Percentiles rank a stretch among this genome's conserved stretches.
Conservation (phyloP, 257 asterid species). For the Solanum megistacrolobum region DNA sequence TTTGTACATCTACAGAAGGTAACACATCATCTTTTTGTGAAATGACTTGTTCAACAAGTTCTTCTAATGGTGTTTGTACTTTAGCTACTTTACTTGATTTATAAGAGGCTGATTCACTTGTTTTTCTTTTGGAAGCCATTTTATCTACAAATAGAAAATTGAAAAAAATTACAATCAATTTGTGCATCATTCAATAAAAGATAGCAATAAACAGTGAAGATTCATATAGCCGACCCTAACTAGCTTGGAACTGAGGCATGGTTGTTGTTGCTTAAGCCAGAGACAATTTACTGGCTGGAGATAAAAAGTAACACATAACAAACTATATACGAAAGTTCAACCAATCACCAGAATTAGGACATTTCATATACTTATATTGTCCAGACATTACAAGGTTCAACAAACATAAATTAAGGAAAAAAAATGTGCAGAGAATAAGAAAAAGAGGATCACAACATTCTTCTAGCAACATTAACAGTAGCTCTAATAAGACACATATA, state of each 20-base stretch:
- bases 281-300: neutral
- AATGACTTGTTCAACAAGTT: too few relatives aligned
- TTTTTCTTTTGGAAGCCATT: too few relatives aligned
- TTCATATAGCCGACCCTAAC: too few relatives aligned
- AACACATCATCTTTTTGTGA: too few relatives aligned
- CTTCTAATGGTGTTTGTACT: too few relatives aligned
- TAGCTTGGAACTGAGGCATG: neutral
- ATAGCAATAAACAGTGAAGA: too few relatives aligned
- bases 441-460: slow-evolving; percentile 1
- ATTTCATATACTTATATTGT: neutral
- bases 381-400: neutral
- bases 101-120: too few relatives aligned
- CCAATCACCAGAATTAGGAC: neutral
- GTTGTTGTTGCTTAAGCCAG: neutral
- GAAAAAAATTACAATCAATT: too few relatives aligned
- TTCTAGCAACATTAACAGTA: neutral
- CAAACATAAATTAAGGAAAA: slow-evolving; percentile 1
- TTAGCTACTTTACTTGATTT: too few relatives aligned
- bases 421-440: neutral
- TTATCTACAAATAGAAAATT: too few relatives aligned
- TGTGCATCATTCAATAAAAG: too few relatives aligned
- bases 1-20: too few relatives aligned
- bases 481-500: neutral
- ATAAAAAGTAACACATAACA: neutral
- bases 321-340: neutral